Percentiles rank a stretch among this genome's conserved stretches.
These are phyloP conservation scores for Pseudomassariella vexata DNA, from an alignment of 2,329 filamentous ascomycete genomes.

Conservation along the genomic window DNA sequence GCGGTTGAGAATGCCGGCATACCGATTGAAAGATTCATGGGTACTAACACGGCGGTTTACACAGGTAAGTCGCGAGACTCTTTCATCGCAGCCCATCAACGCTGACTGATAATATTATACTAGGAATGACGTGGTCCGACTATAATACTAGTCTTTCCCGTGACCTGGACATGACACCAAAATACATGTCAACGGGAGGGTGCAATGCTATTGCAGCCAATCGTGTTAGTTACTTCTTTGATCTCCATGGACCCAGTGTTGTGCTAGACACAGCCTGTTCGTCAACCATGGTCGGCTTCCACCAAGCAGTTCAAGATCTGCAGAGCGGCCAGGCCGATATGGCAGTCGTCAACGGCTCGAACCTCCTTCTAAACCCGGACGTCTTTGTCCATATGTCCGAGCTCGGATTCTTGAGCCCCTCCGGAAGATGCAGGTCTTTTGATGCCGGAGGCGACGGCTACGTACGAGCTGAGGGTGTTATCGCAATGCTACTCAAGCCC, in stretches of 20 bases:
- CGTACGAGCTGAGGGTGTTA: constrained; percentile 6
- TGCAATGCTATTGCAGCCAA: constrained; percentile 14
- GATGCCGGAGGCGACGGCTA: constrained; percentile 7
- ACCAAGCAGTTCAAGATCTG: constrained; percentile 15
- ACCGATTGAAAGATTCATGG: constrained; percentile 1
- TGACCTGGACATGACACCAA: constrained; percentile 18
- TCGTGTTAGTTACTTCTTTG: constrained; percentile 13
- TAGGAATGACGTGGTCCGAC: constrained; percentile 18
- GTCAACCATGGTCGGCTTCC: constrained; percentile 9
- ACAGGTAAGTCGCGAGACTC: too few relatives aligned
- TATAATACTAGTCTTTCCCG: constrained; percentile 6
- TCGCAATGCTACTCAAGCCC: constrained; percentile 5
- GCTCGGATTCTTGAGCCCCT: constrained; percentile 1
- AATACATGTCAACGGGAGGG: constrained; percentile 19
- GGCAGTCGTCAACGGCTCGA: constrained; percentile 4
- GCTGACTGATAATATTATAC: constrained; percentile 24
- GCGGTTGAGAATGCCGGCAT: constrained; percentile 8
- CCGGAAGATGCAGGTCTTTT: constrained; percentile 3
- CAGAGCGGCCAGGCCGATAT: constrained; percentile 1
- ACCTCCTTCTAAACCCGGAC: constrained; percentile 1
- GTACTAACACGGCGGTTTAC: constrained; percentile 4
- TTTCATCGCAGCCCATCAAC: too few relatives aligned
- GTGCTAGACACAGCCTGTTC: constrained; percentile 15
- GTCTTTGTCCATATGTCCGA: constrained; percentile 3
- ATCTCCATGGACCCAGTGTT: constrained; percentile 13